A percentile compares a stretch with the other conserved stretches of the same genome.
phyloP scores from a whole-genome alignment of 2,329 filamentous ascomycete genomes.

The Trichophyton equinum region DNA sequence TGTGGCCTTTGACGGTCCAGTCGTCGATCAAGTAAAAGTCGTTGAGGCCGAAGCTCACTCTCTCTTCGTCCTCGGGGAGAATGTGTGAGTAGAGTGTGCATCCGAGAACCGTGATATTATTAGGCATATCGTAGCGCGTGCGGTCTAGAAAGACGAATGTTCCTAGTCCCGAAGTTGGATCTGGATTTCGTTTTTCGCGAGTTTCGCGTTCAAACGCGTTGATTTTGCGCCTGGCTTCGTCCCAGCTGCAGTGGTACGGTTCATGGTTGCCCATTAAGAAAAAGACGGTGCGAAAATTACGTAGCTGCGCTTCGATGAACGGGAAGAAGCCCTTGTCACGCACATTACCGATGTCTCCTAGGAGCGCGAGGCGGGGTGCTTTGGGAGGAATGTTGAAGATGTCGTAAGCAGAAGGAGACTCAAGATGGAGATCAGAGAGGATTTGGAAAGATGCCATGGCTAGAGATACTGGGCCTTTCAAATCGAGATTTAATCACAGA shows the following conservation, averaged over 20 bases:
- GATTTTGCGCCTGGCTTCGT: background rate
- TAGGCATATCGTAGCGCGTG: constrained; percentile 28
- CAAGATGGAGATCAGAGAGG: constrained; percentile 48
- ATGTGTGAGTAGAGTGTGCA: constrained; percentile 42
- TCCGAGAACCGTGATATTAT: constrained; percentile 31
- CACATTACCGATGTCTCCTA: constrained; percentile 45
- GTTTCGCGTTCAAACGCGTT: too few species aligned
- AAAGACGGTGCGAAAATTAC: constrained; percentile 39
- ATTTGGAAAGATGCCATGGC: constrained; percentile 20
- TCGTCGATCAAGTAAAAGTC: constrained; percentile 40
- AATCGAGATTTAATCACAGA: too few species aligned
- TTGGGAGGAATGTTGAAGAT: constrained; percentile 36
- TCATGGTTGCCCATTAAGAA: constrained; percentile 48
- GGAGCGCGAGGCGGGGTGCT: constrained; percentile 42
- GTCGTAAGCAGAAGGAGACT: constrained; percentile 39
- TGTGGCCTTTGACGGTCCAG: constrained; percentile 25
- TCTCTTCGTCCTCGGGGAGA: constrained; percentile 22
- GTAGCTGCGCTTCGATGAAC: constrained; percentile 40
- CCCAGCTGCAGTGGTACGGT: constrained; percentile 32
- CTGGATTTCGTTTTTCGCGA: background rate
- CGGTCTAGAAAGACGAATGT: constrained; percentile 33
- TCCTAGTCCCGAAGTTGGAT: constrained; percentile 13
- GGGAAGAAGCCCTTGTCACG: constrained; percentile 33
- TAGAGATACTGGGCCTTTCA: too few species aligned
- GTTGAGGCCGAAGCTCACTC: constrained; percentile 35